A percentile compares a stretch with the other conserved stretches of the same genome.
phyloP scores from a whole-genome alignment of 441 rosid genomes.

The Rhodomyrtus psidioides region DNA sequence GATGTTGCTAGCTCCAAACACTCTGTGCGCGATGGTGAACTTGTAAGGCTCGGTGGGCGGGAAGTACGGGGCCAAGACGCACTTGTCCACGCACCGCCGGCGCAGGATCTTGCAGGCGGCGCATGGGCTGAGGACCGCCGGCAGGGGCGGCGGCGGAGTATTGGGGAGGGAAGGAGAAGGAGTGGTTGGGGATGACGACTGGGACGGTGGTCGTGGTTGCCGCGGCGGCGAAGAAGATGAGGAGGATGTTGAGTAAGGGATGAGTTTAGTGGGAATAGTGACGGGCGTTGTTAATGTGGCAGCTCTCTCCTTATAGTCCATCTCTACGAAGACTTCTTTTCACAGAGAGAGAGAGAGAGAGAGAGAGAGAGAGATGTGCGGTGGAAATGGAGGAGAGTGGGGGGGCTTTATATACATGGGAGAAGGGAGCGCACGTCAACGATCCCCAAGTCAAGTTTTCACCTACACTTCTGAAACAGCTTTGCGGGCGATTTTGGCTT shows the following conservation, averaged over 20 bases:
- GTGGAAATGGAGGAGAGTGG: background rate
- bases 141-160: background rate
- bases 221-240: slow-evolving; percentile 1
- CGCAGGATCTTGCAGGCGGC: slow-evolving; percentile 19
- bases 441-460: background rate
- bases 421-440: background rate
- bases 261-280: background rate
- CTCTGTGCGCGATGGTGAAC: slow-evolving; percentile 16
- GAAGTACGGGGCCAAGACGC: slow-evolving; percentile 13
- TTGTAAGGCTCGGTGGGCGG: slow-evolving; percentile 13
- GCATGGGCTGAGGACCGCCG: slow-evolving; percentile 7
- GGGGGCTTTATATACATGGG: background rate
- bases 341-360: background rate
- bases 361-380: background rate
- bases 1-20: slow-evolving; percentile 16
- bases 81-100: slow-evolving; percentile 13
- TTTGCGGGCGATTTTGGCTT: background rate
- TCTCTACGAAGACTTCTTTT: background rate
- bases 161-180: background rate
- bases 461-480: background rate
- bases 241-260: background rate
- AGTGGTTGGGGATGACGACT: background rate
- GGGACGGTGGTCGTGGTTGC: background rate
- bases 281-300: background rate
- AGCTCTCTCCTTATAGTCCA: background rate